Evolutionary conservation across 768 basidiomycete genomes (phyloP).

Genomic region (Chlorophyllum brunneum): DNA sequence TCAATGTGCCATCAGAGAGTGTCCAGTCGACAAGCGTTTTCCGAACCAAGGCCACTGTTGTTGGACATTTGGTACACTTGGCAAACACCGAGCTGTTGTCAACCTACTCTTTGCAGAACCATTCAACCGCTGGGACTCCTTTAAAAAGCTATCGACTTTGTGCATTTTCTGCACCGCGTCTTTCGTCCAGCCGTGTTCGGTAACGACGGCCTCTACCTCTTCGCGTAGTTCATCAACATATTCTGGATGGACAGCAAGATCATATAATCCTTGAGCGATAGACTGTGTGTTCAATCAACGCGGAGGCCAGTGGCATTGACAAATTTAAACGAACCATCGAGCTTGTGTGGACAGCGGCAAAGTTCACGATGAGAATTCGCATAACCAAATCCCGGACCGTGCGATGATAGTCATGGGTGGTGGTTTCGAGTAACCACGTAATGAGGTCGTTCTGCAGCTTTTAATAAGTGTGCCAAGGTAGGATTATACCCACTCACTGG

Average conservation of each 20-base stretch:
- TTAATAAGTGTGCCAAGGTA: not conserved
- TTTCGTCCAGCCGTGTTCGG: conserved; percentile 32
- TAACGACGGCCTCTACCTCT: conserved; percentile 36
- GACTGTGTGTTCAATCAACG: conserved; percentile 20
- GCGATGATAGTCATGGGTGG: conserved; percentile 21
- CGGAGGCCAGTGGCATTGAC: not conserved
- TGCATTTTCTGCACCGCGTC: conserved; percentile 32
- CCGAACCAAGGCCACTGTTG: conserved; percentile 18
- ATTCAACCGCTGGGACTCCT: conserved; percentile 28
- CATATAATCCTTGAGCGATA: conserved; percentile 30
- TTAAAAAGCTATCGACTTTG: conserved; percentile 43
- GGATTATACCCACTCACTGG: conserved; percentile 6
- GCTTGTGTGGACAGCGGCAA: conserved; percentile 39
- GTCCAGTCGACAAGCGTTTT: conserved; percentile 31
- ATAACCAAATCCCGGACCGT: conserved; percentile 22
- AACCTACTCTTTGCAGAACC: not conserved
- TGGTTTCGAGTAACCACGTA: conserved; percentile 34
- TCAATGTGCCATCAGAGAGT: conserved; percentile 34
- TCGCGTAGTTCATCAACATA: conserved; percentile 33
- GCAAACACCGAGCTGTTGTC: too few species aligned
- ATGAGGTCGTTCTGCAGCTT: conserved; percentile 26
- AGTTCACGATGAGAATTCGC: conserved; percentile 34
- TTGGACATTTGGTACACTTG: not conserved
- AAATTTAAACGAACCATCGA: conserved; percentile 25
- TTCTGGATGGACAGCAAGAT: conserved; percentile 32